A percentile compares a stretch with the other conserved stretches of the same genome.
Conservation (phyloP, 1,139 yeast species). For the Suhomyces bokatorum region DNA sequence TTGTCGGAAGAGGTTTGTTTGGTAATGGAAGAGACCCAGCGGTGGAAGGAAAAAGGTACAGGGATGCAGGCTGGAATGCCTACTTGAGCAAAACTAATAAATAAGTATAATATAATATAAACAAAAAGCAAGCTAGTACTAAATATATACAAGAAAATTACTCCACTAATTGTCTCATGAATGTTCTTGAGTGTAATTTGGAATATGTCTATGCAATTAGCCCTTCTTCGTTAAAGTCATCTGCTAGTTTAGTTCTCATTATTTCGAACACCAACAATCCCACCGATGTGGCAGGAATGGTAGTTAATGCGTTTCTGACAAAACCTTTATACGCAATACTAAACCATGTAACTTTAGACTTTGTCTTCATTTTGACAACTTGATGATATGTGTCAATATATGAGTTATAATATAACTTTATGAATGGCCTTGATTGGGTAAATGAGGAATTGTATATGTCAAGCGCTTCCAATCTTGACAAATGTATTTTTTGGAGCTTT, state of each 20-base stretch:
- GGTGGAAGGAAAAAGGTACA: constrained; percentile 84
- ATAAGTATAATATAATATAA: not conserved
- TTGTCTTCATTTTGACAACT: constrained; percentile 52
- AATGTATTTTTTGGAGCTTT: constrained; percentile 77
- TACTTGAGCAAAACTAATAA: constrained; percentile 50
- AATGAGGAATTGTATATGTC: constrained; percentile 61
- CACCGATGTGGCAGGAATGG: constrained; percentile 84
- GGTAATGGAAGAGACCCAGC: constrained; percentile 94
- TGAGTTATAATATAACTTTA: constrained; percentile 61
- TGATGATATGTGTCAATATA: constrained; percentile 72
- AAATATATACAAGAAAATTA: not conserved
- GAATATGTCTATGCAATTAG: not conserved
- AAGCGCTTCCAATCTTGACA: constrained; percentile 74
- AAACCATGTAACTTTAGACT: constrained; percentile 57
- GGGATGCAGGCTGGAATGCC: constrained; percentile 93
- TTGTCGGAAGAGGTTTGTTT: constrained; percentile 95
- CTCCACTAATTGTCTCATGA: not conserved
- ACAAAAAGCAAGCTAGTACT: not conserved
- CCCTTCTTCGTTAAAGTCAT: constrained; percentile 27
- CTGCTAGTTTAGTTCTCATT: constrained; percentile 55
- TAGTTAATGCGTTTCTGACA: constrained; percentile 65
- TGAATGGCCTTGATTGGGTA: constrained; percentile 34
- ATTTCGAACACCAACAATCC: constrained; percentile 85
- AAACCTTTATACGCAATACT: constrained; percentile 80
- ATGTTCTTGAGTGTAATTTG: not conserved